These are phyloP conservation scores for Craspedostauros australis DNA, from an alignment of 108 stramenopile species.

Conservation along the genomic window DNA sequence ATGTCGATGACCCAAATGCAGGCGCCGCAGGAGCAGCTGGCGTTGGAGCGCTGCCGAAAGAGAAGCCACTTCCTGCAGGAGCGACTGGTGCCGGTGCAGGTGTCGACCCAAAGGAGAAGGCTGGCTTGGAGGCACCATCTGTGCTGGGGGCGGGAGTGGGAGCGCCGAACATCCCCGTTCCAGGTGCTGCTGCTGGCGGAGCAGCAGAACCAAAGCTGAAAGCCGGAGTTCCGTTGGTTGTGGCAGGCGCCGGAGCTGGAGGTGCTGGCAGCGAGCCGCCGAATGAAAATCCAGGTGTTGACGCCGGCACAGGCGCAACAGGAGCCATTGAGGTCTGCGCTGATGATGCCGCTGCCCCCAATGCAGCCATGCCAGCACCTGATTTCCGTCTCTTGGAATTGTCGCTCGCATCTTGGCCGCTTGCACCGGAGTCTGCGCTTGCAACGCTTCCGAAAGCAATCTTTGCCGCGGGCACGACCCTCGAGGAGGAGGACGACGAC, in stretches of 20 bases:
- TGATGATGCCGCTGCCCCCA: no score
- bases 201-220: constrained; percentile 4
- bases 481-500: no score
- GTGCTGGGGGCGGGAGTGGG: not conserved
- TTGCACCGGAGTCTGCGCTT: no score
- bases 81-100: not conserved
- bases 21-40: not conserved
- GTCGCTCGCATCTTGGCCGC: no score
- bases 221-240: no score
- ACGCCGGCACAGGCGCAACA: not conserved
- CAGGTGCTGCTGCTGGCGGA: not conserved
- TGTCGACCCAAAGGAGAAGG: constrained; percentile 13
- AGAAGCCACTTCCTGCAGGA: no score
- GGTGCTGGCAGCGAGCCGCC: not conserved
- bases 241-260: not conserved
- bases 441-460: no score
- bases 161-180: not conserved
- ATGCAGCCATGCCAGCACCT: no score
- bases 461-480: no score
- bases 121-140: constrained; percentile 2
- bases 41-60: not conserved
- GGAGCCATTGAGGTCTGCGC: no score
- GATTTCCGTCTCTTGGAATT: no score
- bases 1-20: not conserved
- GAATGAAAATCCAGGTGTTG: not conserved